Evolutionary conservation across 1,284 basidiomycete genomes (phyloP).

Genomic region (Exsudoporus floridanus): DNA sequence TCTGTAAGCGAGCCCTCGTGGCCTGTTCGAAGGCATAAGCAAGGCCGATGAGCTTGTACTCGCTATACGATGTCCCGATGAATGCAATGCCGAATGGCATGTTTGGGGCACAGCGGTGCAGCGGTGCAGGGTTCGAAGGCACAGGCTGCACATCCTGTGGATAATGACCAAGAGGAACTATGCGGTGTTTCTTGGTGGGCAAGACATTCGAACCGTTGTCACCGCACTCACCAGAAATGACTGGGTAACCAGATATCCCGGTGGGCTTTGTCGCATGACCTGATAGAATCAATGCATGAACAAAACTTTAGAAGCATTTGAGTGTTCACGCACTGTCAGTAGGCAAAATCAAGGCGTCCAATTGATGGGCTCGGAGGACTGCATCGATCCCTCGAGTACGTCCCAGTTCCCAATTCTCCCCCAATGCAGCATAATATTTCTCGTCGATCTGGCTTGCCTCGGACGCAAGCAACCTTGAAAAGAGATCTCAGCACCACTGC

Average conservation of each 20-base stretch:
- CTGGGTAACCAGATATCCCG: slow-evolving; percentile 32
- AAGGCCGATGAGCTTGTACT: slow-evolving; percentile 47
- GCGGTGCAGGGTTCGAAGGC: slow-evolving; percentile 27
- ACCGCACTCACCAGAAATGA: slow-evolving; percentile 28
- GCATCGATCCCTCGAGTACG: slow-evolving; percentile 47
- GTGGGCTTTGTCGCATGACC: slow-evolving; percentile 27
- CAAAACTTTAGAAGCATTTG: too few species aligned
- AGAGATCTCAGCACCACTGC: not conserved
- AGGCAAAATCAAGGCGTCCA: slow-evolving; percentile 49
- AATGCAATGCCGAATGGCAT: slow-evolving; percentile 53
- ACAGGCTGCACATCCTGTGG: slow-evolving; percentile 31
- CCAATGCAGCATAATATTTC: slow-evolving; percentile 40
- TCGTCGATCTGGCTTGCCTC: slow-evolving; percentile 40
- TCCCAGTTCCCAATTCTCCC: slow-evolving; percentile 40
- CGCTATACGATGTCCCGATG: slow-evolving; percentile 52
- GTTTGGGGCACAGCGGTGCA: slow-evolving; percentile 40
- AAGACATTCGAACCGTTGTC: not conserved
- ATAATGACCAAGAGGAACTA: slow-evolving; percentile 49
- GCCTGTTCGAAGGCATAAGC: slow-evolving; percentile 59
- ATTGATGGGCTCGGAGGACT: slow-evolving; percentile 38
- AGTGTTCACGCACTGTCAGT: slow-evolving; percentile 31
- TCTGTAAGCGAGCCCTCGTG: slow-evolving; percentile 45
- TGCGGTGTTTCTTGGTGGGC: slow-evolving; percentile 5
- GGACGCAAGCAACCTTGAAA: slow-evolving; percentile 39
- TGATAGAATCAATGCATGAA: slow-evolving; percentile 1